Percentiles rank a stretch among this genome's conserved stretches.
Conservation (phyloP, 495 filamentous ascomycete species). For the Tuber borchii region DNA sequence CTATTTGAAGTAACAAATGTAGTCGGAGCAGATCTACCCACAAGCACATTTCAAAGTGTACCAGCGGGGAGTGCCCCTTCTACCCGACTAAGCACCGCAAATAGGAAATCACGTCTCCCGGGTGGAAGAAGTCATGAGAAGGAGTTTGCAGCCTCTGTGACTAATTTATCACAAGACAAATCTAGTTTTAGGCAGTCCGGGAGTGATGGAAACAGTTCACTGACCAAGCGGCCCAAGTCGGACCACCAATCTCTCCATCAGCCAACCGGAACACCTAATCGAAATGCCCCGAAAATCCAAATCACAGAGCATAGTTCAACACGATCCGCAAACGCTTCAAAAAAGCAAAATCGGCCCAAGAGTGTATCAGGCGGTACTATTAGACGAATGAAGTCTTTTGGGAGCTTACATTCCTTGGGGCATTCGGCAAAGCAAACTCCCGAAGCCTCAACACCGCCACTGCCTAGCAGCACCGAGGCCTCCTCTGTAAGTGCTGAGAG, state of each 20-base stretch:
- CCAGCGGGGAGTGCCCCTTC: conserved; percentile 29
- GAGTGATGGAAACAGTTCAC: conserved; percentile 2
- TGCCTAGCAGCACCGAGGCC: conserved; percentile 29
- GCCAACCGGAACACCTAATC: conserved; percentile 18
- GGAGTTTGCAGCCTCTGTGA: conserved; percentile 33
- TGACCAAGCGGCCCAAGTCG: conserved; percentile 37
- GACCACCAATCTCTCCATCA: conserved; percentile 36
- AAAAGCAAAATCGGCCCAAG: conserved; percentile 33
- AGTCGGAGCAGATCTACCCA: conserved; percentile 15
- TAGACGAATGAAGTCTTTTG: conserved; percentile 36
- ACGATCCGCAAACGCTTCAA: conserved; percentile 16
- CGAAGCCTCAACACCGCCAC: conserved; percentile 27
- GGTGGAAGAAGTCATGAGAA: conserved; percentile 36
- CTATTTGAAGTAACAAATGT: conserved; percentile 55
- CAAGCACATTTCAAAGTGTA: conserved; percentile 26
- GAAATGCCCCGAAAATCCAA: conserved; percentile 40
- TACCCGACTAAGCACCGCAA: conserved; percentile 27
- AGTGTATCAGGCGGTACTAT: conserved; percentile 39
- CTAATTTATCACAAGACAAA: conserved; percentile 37
- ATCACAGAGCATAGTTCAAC: conserved; percentile 37
- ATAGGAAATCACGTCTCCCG: conserved; percentile 35
- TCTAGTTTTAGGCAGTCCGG: not conserved
- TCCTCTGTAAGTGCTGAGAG: conserved; percentile 29
- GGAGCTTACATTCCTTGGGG: not conserved
- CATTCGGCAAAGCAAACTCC: conserved; percentile 16